Base-by-base conservation (phyloP, 1,284 basidiomycete genomes). In the Puccinia novopanici region DNA sequence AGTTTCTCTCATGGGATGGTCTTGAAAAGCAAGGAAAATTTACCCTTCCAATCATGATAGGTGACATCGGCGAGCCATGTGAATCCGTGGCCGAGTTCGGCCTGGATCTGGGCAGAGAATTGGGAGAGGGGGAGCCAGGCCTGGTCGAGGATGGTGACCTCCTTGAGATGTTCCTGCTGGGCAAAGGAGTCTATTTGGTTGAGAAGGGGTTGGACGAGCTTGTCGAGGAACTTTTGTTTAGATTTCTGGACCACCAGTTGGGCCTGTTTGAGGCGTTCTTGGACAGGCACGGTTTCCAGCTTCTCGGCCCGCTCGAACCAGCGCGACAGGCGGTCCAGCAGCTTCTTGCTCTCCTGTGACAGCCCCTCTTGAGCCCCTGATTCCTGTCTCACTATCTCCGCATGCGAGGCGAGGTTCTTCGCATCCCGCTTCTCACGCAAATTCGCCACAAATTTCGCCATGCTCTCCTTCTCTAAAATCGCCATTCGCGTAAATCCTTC, bases 31-130 rank as follows among this genome's bases (percentile, higher is more conserved):
- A 76, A 37, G 10, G 50, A 48, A 27, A 13, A 67, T 45, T 68
- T 57, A 78, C 75, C 37, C 8, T 13, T 30, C 77, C 77, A 79
- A 52, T 79, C 77, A 27, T 72, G 37, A 63, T 61, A 72, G 50
- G 52, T 61, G 3, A 72, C 68, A 37, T 72, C 77, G 34, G 34
- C 24, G 30, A 79, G 57, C 77, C 77, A 79, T 37, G 77, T 79
- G 22, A 79, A 61, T 2, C 59, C 68, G 57, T 30, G 40, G 2
- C 77, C 77, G 12, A 79, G 30, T 9, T 59, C 68, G 37, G 30
- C 24, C 59, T 72, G 55, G 37, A 72, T 40, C 5, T 72, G 0
- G 27, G 22, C 13, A 19, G 40, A 10, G 22, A 71, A 72, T 34
- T 59, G 3, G 24, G 55, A 4, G 50, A 79, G 37, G 1, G 37